Base-by-base conservation (phyloP, 257 asterid species). In the Nicotiana knightiana region DNA sequence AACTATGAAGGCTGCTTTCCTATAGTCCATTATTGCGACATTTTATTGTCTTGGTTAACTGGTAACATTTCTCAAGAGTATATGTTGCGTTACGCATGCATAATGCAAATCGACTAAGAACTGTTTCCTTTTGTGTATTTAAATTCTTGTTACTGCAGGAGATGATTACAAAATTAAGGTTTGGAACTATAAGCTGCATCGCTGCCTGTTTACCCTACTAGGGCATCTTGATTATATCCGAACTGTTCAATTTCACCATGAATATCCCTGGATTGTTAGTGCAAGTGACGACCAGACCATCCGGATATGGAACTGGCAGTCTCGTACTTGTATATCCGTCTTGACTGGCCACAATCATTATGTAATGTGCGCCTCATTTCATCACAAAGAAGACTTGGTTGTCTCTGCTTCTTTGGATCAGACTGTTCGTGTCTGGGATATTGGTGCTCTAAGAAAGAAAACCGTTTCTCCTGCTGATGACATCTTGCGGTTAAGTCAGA, bases 251-350 rank as follows among this genome's bases (percentile, higher is more conserved):
- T 96, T 96, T 87, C 99, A 96, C 89, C 99, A 96, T n/a, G 99
- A 94, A 90, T 86, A 88, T 88, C 99, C 99, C 46, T 94, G 99
- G 99, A 96, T 96, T 3, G 93, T 96, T 48, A 96, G 98, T 87
- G 97, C 98, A 33, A 92, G 97, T 87, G 99, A 94, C 86, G 99
- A 96, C 71, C 99, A 96, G 88, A 96, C 99, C 30, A 96, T 96
- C 77, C 89, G 99, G 85, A 92, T 96, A 83, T 96, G 98, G 99
- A 96, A 96, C 80, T 96, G 99, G 99, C 99, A 96, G 77, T 96
- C 99, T 0, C 96, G 98, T 3, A 94, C 97, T 68, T 94, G 98
- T 88, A 89, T 96, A 70, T 93, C 99, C 26, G 99, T 96, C 53
- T 85, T 96, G 87, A 94, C 98, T 21, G 99, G 99, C 73, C 99